Base-by-base conservation (phyloP, 306 rosid genomes). In the Glycine latifolia region DNA sequence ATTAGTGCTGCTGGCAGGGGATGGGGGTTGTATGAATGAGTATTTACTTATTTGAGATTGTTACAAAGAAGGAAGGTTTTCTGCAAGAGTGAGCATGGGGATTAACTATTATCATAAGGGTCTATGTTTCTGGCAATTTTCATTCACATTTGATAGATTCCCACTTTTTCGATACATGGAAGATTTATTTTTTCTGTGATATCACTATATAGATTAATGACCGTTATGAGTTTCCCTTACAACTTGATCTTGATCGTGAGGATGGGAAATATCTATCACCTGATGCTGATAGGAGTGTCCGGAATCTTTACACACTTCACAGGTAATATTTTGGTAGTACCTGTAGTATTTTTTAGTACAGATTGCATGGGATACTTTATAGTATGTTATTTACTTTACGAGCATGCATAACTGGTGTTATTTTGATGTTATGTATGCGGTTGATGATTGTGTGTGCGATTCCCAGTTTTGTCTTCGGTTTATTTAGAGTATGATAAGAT, bases 191-290 rank as follows among this genome's bases (percentile, higher is more conserved):
- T 81, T 77, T 85, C 26, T 10, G 9, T 43, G 71, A 31, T 75
- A 63, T 50, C 47, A 26, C 47, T 62, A 31, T 66, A 82, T 87
- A 94, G 98, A 94, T 94, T 52, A 92, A 94, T 78, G 98, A 94
- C 78, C 97, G 94, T 49, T 94, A 94, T 88, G 98, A 94, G 91
- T 94, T 94, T 83, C 98, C 98, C 26, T 81, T 87, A 87, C 94
- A 94, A 92, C 91, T 94, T 82, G 97, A 94, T 82, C 98, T 94
- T 75, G 98, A 94, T 76, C 89, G 94, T 73, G 98, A 94, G 85
- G 79, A 91, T 86, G 97, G 98, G 10, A 94, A 90, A 70, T 94
- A 94, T 88, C 82, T 94, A 48, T 94, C 98, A 33, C 98, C 98
- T 47, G 97, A 94, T n/a, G 94, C 98, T 72, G 98, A 94, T 86